Conservation (phyloP, 2,329 filamentous ascomycete species). For the Pseudogymnoascus sp. region DNA sequence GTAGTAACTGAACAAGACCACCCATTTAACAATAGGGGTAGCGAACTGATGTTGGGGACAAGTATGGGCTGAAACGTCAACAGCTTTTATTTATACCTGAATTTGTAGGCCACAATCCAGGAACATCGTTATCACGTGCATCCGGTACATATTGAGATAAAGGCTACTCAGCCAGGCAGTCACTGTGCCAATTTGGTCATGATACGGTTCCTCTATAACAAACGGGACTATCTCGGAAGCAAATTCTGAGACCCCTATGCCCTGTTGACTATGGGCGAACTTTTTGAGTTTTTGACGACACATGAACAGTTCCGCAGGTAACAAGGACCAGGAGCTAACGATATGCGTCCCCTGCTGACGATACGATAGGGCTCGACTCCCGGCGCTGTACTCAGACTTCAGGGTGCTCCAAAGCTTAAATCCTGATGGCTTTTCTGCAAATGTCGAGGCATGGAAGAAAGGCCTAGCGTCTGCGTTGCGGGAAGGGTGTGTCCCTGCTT, state of each 20-base stretch:
- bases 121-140: background rate
- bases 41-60: background rate
- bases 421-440: conserved; percentile 76
- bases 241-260: background rate
- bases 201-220: background rate
- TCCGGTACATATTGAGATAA: background rate
- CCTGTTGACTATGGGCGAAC: conserved; percentile 50
- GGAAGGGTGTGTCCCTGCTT: conserved; percentile 43
- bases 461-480: conserved; percentile 63
- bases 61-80: background rate
- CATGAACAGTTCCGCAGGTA: conserved; percentile 57
- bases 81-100: background rate
- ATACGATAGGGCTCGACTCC: conserved; percentile 57
- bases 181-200: background rate
- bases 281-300: conserved; percentile 57
- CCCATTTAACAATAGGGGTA: background rate
- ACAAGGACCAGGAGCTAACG: conserved; percentile 9
- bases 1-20: background rate
- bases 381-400: conserved; percentile 86
- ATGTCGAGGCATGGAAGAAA: conserved; percentile 69
- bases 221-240: background rate
- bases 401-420: conserved; percentile 65
- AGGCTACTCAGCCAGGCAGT: background rate
- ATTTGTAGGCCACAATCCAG: background rate
- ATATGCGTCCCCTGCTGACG: background rate